A percentile compares a stretch with the other conserved stretches of the same genome.
Evolutionary conservation across 2,329 filamentous ascomycete genomes (phyloP).

Genomic region (Trichoderma sp.): DNA sequence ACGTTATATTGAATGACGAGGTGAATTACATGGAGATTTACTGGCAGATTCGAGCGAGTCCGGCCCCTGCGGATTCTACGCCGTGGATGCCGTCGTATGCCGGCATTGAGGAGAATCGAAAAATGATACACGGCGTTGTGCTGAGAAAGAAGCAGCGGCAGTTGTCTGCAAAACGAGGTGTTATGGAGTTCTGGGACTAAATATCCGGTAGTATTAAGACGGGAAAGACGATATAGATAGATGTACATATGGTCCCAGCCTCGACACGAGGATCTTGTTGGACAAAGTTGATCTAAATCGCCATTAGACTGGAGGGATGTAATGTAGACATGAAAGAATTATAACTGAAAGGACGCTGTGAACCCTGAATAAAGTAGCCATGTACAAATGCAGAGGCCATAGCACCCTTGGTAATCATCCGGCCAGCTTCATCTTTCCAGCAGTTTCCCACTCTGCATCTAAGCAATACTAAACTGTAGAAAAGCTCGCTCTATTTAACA

Average conservation of each 20-base stretch:
- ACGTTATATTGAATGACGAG: not conserved
- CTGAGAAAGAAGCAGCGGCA: not conserved
- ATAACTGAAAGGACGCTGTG: not conserved
- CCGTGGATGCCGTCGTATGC: not conserved
- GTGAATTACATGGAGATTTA: not conserved
- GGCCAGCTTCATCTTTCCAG: not conserved
- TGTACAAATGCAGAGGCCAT: not conserved
- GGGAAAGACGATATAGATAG: not conserved
- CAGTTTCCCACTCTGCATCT: not conserved
- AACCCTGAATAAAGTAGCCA: not conserved
- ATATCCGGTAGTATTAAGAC: not conserved
- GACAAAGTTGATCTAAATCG: not conserved
- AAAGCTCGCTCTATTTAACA: constrained; percentile 53
- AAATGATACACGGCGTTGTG: not conserved
- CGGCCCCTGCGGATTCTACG: not conserved
- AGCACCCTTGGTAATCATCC: not conserved
- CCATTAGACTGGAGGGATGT: not conserved
- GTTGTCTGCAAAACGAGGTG: not conserved
- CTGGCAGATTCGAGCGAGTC: not conserved
- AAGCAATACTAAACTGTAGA: not conserved
- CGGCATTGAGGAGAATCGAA: not conserved
- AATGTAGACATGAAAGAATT: not conserved
- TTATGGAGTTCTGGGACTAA: not conserved
- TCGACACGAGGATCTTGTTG: too few relatives aligned
- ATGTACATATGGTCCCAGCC: not conserved